phyloP scores from a whole-genome alignment of 192 early-diverging fungal genomes.

The Coemansia guatemalensis region DNA sequence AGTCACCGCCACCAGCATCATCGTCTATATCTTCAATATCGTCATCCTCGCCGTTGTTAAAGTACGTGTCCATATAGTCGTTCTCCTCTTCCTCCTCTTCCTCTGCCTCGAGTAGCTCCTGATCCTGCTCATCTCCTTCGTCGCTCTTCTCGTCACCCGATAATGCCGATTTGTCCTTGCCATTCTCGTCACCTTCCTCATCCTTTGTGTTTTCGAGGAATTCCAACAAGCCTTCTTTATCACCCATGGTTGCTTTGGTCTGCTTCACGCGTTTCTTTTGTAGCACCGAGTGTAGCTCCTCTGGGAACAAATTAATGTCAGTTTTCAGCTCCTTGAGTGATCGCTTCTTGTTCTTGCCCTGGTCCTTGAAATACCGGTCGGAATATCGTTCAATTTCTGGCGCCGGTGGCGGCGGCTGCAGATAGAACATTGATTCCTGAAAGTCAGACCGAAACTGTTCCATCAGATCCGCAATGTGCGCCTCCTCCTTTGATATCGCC shows the following conservation, averaged over 20 bases:
- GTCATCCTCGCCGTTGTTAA: slow-evolving; percentile 54
- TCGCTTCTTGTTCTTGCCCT: slow-evolving; percentile 4
- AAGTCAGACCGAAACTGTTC: slow-evolving; percentile 24
- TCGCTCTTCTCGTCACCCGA: slow-evolving; percentile 25
- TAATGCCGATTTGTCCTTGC: slow-evolving; percentile 10
- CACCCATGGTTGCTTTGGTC: slow-evolving; percentile 13
- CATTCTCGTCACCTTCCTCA: slow-evolving; percentile 22
- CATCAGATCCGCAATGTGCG: slow-evolving; percentile 27
- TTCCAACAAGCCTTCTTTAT: slow-evolving; percentile 20
- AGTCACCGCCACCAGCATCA: slow-evolving; percentile 46
- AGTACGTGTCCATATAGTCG: slow-evolving; percentile 54
- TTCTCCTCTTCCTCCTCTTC: slow-evolving; percentile 51
- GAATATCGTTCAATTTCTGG: slow-evolving; percentile 51
- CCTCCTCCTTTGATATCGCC: slow-evolving; percentile 32
- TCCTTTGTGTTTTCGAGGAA: slow-evolving; percentile 33
- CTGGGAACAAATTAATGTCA: slow-evolving; percentile 38
- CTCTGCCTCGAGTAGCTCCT: slow-evolving; percentile 25
- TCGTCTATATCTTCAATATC: slow-evolving; percentile 52
- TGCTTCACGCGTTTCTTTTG: slow-evolving; percentile 31
- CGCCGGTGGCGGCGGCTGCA: slow-evolving; percentile 37
- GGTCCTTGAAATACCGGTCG: slow-evolving; percentile 34
- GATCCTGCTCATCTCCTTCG: slow-evolving; percentile 23
- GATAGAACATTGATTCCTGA: slow-evolving; percentile 35
- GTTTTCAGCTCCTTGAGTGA: slow-evolving; percentile 44
- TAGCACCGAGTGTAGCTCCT: slow-evolving; percentile 44